Evolutionary conservation across 1,284 basidiomycete species (phyloP), one percentile per base, ranked within the genome.

Genomic region (Neonothopanus nambi): DNA sequence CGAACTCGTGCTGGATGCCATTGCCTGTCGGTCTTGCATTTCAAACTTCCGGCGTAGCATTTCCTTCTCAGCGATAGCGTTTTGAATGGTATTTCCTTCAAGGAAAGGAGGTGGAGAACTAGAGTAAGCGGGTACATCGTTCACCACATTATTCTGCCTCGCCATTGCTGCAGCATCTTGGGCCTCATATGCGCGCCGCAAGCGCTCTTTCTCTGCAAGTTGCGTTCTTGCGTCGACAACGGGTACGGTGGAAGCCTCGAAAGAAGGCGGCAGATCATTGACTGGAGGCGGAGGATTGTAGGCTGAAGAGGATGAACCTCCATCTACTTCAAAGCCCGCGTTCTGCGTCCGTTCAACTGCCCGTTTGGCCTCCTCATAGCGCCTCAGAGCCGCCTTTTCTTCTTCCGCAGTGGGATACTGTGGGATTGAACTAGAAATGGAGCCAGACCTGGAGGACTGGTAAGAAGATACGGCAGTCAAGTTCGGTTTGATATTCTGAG

Each of bases 361-460:
- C 43, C 72, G 73, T 63, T 81, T 87, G 0, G 89, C 89, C 47
- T 87, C 79, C 37, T 86, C 76, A 62, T 89, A 91, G 48, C 83
- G 76, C 58, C 67, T 73, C 54, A 90, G 65, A 30, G 84, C 84
- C 5, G 80, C 85, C 63, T 91, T 91, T 68, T 73, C 78, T 57
- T 78, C 69, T 43, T 77, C 77, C 3, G 77, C 78, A 17, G 72
- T 74, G 40, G 64, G 56, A 58, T 80, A 81, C 23, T 77, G 74
- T 20, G 76, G 79, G 3, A 70, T 63, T 11, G 60, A 52, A 2
- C 65, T 9, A 35, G 61, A 23, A 21, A 12, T 46, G 28, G 48
- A 45, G 44, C 20, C 57, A 11, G 39, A 42, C 18, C 40, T 46
- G 1, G 51, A n/a, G 2, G 42, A 24, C 23, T 63, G 63, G 52